Evolutionary conservation across 2,329 filamentous ascomycete species (phyloP), one percentile per base, ranked within the genome.

Genomic region (Mycosphaerella sp.): DNA sequence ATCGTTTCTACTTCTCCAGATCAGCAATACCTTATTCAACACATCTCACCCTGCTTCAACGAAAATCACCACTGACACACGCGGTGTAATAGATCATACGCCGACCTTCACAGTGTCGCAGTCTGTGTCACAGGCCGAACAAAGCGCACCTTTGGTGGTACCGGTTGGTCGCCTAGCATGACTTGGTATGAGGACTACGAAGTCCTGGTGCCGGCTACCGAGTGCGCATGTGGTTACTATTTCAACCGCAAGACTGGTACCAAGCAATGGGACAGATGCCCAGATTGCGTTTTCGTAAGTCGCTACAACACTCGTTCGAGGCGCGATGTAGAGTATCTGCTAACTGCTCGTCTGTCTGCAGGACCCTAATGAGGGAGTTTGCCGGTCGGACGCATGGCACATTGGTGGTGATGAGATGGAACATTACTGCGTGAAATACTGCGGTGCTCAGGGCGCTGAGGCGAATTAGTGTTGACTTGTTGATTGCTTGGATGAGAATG

Each of bases 331-430:
- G n/a, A n/a, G n/a, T n/a, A n/a, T n/a, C n/a, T n/a, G n/a, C n/a
- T n/a, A n/a, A n/a, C n/a, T n/a, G n/a, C n/a, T n/a, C n/a, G n/a
- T n/a, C n/a, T 16, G 9, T 30, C 34, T 5, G 6, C 10, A 44
- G 42, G 18, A 45, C 32, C 2, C 32, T 12, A 16, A 45, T 13
- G 32, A 36, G 7, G 17, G 30, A 27, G 17, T 36, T 10, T 52
- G 49, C 25, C 39, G 42, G 13, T 48, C 49, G 9, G 37, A 21
- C 5, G 44, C 2, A 8, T 42, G 44, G 49, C 49, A 52, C 30
- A 52, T 52, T 16, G 49, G 49, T n/a, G 49, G 49, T n/a, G 49
- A 52, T 21, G 49, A 52, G 49, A 52, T 52, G 44, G n/a, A 42
- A 6, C 30, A 43, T 30, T 52, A 52, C 16, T 52, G 49, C 34